Evolutionary conservation across 2,329 filamentous ascomycete genomes (phyloP).

Genomic region (Cercospora sp.): DNA sequence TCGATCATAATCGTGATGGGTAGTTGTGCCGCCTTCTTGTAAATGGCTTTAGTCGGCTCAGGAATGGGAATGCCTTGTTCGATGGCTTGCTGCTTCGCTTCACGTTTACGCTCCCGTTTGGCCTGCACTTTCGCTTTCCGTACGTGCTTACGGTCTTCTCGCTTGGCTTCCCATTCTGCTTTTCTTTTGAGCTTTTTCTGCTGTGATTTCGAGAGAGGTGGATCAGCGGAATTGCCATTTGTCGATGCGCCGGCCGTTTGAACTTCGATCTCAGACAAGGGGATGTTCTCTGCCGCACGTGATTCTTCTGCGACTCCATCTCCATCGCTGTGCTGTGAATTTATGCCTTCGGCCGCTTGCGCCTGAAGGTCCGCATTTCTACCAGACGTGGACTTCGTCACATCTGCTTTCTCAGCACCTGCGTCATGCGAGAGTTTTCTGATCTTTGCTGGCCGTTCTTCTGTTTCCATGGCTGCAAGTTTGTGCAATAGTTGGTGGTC

Average conservation of each 20-base stretch:
- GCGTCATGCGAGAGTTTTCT: constrained; percentile 47
- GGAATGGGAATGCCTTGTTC: constrained; percentile 21
- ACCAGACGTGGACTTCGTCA: not conserved
- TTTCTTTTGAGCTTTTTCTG: constrained; percentile 74
- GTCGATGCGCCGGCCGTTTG: not conserved
- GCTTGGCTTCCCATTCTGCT: constrained; percentile 74
- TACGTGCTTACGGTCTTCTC: constrained; percentile 58
- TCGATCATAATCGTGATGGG: constrained; percentile 83
- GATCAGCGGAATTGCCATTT: constrained; percentile 10
- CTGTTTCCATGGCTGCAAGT: constrained; percentile 52
- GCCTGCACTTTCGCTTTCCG: constrained; percentile 59
- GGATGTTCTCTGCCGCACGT: not conserved
- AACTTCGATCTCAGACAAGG: constrained; percentile 7
- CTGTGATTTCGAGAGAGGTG: constrained; percentile 78
- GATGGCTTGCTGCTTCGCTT: constrained; percentile 30
- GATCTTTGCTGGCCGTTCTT: constrained; percentile 58
- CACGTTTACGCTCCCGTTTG: constrained; percentile 54
- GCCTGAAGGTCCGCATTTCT: not conserved
- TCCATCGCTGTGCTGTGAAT: not conserved
- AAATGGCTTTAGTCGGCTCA: constrained; percentile 13
- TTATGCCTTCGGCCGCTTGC: not conserved
- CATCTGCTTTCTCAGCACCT: not conserved
- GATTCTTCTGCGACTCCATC: not conserved
- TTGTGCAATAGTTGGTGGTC: not conserved
- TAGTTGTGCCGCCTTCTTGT: constrained; percentile 43